A percentile compares a stretch with the other conserved stretches of the same genome.
phyloP scores from a whole-genome alignment of 805 yeast species.

The Teunomyces pallodes region DNA sequence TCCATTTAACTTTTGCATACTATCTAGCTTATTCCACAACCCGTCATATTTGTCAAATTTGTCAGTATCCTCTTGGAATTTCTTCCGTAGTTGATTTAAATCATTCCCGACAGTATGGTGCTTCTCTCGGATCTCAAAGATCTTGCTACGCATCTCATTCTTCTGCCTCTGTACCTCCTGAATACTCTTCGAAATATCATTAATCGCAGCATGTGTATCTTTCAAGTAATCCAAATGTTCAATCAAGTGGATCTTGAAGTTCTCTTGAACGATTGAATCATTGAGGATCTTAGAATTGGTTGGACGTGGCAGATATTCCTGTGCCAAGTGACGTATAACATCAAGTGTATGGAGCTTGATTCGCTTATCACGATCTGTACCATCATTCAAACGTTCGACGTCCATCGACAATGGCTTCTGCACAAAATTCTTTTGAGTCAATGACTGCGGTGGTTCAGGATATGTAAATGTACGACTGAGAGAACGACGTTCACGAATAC shows the following conservation, averaged over 20 bases:
- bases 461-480: slow-evolving; percentile 2
- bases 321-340: slow-evolving; percentile 33
- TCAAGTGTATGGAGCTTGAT: slow-evolving; percentile 33
- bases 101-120: slow-evolving; percentile 34
- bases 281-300: slow-evolving; percentile 9
- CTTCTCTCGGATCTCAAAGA: slow-evolving; percentile 26
- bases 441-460: slow-evolving; percentile 9
- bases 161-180: slow-evolving; percentile 29
- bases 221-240: slow-evolving; percentile 27
- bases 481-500: background rate
- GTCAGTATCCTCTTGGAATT: slow-evolving; percentile 12
- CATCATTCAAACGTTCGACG: slow-evolving; percentile 25
- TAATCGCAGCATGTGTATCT: slow-evolving; percentile 35
- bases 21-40: slow-evolving; percentile 11
- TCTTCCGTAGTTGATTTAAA: slow-evolving; percentile 24
- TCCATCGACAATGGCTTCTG: slow-evolving; percentile 31
- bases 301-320: slow-evolving; percentile 22
- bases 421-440: slow-evolving; percentile 13
- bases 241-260: slow-evolving; percentile 28
- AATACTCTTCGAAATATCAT: slow-evolving; percentile 30
- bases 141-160: slow-evolving; percentile 27
- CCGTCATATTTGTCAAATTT: slow-evolving; percentile 15
- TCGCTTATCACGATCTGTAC: slow-evolving; percentile 21
- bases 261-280: slow-evolving; percentile 24
- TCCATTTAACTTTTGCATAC: slow-evolving; percentile 2